Conservation (phyloP, 352 stramenopile species). For the Phytophthora meadii region DNA sequence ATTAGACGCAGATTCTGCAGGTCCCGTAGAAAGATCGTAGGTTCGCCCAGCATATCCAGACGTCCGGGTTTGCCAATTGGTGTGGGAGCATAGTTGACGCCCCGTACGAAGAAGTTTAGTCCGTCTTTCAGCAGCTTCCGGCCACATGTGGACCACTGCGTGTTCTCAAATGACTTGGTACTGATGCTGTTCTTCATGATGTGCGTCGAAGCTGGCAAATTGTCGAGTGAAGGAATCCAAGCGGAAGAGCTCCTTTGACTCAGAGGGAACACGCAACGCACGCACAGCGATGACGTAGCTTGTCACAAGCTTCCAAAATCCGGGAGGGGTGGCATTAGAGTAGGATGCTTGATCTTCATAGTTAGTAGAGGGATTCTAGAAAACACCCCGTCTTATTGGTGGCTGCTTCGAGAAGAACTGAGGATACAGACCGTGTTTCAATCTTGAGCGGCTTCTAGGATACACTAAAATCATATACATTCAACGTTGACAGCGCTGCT, state of each 20-base stretch:
- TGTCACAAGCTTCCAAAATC: conserved; percentile 19
- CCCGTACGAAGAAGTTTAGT: conserved; percentile 71
- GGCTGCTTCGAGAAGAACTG: neutral
- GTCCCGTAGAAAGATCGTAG: conserved; percentile 65
- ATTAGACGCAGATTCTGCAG: conserved; percentile 74
- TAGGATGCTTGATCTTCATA: neutral
- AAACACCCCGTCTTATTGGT: neutral
- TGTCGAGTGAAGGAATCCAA: conserved; percentile 27
- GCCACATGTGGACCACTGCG: conserved; percentile 63
- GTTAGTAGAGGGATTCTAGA: neutral
- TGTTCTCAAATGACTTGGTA: conserved; percentile 36
- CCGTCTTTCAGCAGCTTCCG: conserved; percentile 69
- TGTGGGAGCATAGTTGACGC: conserved; percentile 77
- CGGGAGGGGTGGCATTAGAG: neutral
- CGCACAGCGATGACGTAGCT: conserved; percentile 2
- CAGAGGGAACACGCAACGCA: neutral
- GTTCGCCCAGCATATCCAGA: conserved; percentile 63
- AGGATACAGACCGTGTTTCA: neutral
- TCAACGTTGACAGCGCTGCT: too few species aligned
- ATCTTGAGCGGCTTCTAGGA: neutral
- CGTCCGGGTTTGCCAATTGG: conserved; percentile 61
- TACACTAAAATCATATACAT: neutral
- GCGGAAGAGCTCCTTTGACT: conserved; percentile 4
- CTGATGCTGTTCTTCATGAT: conserved; percentile 5
- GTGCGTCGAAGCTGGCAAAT: conserved; percentile 14